phyloP scores from a whole-genome alignment of 495 filamentous ascomycete genomes.

The Umbilicaria muhlenbergii region DNA sequence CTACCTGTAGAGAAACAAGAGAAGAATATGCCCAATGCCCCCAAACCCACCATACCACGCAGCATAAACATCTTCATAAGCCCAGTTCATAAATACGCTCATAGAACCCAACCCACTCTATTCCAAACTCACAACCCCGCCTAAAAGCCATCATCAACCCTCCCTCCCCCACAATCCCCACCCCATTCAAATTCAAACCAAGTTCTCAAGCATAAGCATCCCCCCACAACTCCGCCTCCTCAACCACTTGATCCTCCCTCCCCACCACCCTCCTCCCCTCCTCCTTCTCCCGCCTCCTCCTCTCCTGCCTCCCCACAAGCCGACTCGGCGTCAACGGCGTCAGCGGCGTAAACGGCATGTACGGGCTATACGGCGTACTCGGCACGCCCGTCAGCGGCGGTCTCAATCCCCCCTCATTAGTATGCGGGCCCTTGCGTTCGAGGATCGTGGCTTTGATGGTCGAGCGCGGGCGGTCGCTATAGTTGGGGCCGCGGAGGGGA shows the following conservation, averaged over 20 bases:
- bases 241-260: constrained; percentile 38
- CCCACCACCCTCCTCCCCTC: constrained; percentile 36
- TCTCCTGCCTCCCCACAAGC: constrained; percentile 57
- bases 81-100: no score
- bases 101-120: no score
- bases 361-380: constrained; percentile 68
- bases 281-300: constrained; percentile 48
- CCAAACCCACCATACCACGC: no score
- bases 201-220: constrained; percentile 16
- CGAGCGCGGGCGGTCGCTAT: constrained; percentile 32
- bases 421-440: constrained; percentile 35
- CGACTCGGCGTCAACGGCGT: constrained; percentile 73
- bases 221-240: constrained; percentile 43
- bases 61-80: no score
- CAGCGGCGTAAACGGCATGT: constrained; percentile 80
- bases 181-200: no score
- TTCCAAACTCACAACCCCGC: no score
- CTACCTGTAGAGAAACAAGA: no score
- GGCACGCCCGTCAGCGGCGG: constrained; percentile 61
- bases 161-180: no score
- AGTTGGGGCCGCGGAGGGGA: constrained; percentile 19
- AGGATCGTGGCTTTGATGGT: constrained; percentile 67
- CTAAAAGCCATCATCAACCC: no score
- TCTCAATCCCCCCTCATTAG: constrained; percentile 27
- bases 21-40: no score